phyloP scores from a whole-genome alignment of 495 filamentous ascomycete species.

The Hypoxylon subgilvum region DNA sequence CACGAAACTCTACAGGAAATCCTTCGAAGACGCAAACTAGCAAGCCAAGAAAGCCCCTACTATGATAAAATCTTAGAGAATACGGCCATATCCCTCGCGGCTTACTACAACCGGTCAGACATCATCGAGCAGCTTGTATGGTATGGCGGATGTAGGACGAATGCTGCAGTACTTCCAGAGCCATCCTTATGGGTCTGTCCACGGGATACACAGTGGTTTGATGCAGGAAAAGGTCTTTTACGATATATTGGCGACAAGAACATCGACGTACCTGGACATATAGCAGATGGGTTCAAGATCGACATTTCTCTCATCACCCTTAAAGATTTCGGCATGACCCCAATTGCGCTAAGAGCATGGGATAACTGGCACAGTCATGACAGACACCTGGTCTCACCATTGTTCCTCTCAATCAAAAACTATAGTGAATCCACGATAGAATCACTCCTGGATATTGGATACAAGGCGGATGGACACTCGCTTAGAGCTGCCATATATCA shows the following conservation, averaged over 20 bases:
- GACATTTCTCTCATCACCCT: neutral
- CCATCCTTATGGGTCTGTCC: neutral
- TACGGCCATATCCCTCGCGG: conserved; percentile 2
- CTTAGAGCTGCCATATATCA: neutral
- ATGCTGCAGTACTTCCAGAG: neutral
- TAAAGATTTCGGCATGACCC: neutral
- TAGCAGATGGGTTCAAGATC: neutral
- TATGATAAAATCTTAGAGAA: neutral
- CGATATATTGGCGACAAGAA: no score
- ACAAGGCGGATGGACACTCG: neutral
- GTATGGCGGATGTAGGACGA: neutral
- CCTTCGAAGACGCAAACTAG: neutral
- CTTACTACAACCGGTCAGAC: neutral
- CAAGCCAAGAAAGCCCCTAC: neutral
- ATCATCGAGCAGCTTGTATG: conserved; percentile 5
- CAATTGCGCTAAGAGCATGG: neutral
- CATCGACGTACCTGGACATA: no score
- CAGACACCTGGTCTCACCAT: neutral
- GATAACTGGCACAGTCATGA: conserved; percentile 2
- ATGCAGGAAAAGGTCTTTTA: no score
- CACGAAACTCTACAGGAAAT: neutral
- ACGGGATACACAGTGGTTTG: no score
- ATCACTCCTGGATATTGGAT: neutral
- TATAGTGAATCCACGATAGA: neutral
- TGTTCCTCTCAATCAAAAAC: neutral